Evolutionary conservation across 805 yeast genomes (phyloP), one percentile per base, ranked within the genome.

Genomic region (Wickerhamiella brachini): DNA sequence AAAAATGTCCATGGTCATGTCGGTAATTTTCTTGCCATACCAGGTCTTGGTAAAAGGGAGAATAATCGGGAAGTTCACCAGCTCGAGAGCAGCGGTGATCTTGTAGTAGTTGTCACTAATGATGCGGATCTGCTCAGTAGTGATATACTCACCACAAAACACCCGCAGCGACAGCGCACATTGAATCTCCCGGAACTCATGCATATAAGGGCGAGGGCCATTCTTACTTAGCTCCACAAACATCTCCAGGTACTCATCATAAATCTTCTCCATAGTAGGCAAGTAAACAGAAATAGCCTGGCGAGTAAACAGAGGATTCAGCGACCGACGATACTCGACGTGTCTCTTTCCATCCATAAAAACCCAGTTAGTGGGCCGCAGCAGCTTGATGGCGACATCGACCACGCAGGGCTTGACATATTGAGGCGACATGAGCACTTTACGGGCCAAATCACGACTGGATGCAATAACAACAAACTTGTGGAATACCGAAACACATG

Each of bases 391-490:
- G 20, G 98, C 98, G 50, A 88, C 97, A 65, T 93, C 98, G 57
- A 93, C 98, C 54, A 93, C 95, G 71, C 98, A 93, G 5, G 98
- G 98, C 68, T 88, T 88, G 55, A 88, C 97, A 63, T 76, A 93
- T 47, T 79, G 75, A 41, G 96, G 95, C 18, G 95, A 80, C 63
- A 79, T 81, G 61, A 90, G 75, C 54, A 88, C 79, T 62, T 89
- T 89, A 66, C 97, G 79, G 29, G 95, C 84, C 54, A 89, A 72
- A 59, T 88, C 96, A 64, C 95, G 80, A 24, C 81, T 75, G 12
- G 93, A 81, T 7, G 95, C 96, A 67, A 90, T 86, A 48, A 93
- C 94, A 43, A 93, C 98, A 63, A 90, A 90, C 71, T 93, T 93
- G 74, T 93, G 98, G 76, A 93, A 93, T 55, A 93, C 93, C 2